Conservation (phyloP, 2,329 filamentous ascomycete species). For the Colletotrichum sojae region DNA sequence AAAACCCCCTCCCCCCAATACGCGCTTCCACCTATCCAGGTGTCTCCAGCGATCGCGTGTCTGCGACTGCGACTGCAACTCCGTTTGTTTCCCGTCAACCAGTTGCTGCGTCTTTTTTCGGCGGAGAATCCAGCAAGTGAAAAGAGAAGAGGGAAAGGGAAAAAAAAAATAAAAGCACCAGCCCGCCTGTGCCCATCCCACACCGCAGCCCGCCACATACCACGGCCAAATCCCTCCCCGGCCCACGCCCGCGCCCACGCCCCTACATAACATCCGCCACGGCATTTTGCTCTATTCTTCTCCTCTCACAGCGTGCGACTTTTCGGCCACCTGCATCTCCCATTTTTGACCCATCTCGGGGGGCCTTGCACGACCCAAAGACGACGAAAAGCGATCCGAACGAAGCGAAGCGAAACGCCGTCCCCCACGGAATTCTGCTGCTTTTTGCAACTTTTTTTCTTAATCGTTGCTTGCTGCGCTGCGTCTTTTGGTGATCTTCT, state of each 20-base stretch:
- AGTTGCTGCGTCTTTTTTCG: constrained; percentile 29
- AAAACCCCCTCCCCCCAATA: background rate
- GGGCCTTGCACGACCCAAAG: constrained; percentile 26
- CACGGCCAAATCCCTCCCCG: constrained; percentile 30
- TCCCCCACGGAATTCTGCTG: constrained; percentile 15
- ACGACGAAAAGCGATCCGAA: constrained; percentile 27
- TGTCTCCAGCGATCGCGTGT: constrained; percentile 27
- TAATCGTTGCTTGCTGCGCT: constrained; percentile 21
- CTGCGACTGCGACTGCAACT: constrained; percentile 29
- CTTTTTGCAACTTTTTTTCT: constrained; percentile 10
- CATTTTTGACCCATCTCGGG: constrained; percentile 35
- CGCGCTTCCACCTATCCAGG: background rate
- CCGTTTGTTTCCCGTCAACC: background rate
- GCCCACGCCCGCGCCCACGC: constrained; percentile 21
- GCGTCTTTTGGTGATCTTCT: constrained; percentile 23
- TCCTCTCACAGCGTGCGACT: constrained; percentile 35
- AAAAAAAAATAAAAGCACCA: constrained; percentile 27
- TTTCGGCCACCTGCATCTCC: constrained; percentile 31
- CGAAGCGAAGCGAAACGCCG: constrained; percentile 38
- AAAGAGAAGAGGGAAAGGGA: background rate
- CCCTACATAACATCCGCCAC: constrained; percentile 40
- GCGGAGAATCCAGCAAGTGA: constrained; percentile 37
- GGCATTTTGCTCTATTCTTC: constrained; percentile 21
- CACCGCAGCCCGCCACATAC: constrained; percentile 37
- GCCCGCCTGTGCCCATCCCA: constrained; percentile 37